Evolutionary conservation across 495 filamentous ascomycete genomes (phyloP).

Genomic region (Aspergillus egyptiacus): DNA sequence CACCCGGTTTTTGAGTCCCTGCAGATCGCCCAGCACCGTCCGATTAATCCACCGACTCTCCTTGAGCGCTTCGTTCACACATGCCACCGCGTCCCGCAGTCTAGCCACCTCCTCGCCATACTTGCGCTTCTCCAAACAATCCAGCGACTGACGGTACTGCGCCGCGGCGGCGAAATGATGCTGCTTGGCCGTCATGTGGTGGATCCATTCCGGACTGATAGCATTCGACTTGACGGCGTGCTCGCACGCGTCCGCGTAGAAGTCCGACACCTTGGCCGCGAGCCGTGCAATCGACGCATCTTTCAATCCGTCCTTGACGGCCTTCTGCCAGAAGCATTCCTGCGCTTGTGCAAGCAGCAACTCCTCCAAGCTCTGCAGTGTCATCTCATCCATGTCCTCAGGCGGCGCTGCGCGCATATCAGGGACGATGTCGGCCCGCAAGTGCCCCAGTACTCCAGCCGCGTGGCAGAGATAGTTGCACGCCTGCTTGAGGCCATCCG

Average conservation of each 20-base stretch:
- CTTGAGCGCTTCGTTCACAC: slow-evolving; percentile 80
- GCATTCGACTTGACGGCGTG: slow-evolving; percentile 80
- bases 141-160: slow-evolving; percentile 87
- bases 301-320: slow-evolving; percentile 88
- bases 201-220: slow-evolving; percentile 93
- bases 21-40: slow-evolving; percentile 72
- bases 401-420: slow-evolving; percentile 81
- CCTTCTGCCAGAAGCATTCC: slow-evolving; percentile 97
- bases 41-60: slow-evolving; percentile 84
- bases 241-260: slow-evolving; percentile 80
- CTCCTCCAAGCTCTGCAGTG: slow-evolving; percentile 75
- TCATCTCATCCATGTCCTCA: slow-evolving; percentile 91
- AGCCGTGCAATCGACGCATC: slow-evolving; percentile 87
- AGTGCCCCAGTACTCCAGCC: slow-evolving; percentile 75
- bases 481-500: slow-evolving; percentile 80
- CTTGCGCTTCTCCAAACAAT: slow-evolving; percentile 87
- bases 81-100: slow-evolving; percentile 70
- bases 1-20: slow-evolving; percentile 74
- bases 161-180: slow-evolving; percentile 96
- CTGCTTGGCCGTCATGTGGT: slow-evolving; percentile 95
- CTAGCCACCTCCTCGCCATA: slow-evolving; percentile 96
- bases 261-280: slow-evolving; percentile 86
- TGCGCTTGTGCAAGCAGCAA: slow-evolving; percentile 87
- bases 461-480: slow-evolving; percentile 88
- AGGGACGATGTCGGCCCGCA: slow-evolving; percentile 73